Base-by-base conservation (phyloP, 805 yeast species). In the Yarrowia sp. region DNA sequence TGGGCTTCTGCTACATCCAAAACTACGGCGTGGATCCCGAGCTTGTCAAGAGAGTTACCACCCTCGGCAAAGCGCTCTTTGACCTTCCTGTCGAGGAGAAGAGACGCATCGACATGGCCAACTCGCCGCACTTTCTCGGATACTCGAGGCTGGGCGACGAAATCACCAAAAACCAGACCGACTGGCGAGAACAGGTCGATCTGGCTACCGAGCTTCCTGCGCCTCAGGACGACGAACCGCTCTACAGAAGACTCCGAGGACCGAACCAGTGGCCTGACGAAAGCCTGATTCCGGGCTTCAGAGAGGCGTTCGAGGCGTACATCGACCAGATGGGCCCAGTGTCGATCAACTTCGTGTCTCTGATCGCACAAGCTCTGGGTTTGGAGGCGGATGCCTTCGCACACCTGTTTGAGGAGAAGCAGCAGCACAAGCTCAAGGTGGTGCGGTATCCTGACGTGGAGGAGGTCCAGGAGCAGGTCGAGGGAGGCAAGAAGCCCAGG, bases 151-250 rank as follows among this genome's bases (percentile, higher is more conserved):
- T 58, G 3, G 62, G 62, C 7, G 53, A 58, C 33, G 62, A 58
- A 58, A 32, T 58, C 41, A 58, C 62, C 3, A 31, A 41, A 16
- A 33, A 31, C 32, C 33, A 58, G 18, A 44, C 42, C 2, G 62
- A 58, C 27, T 58, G 62, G 62, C 39, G 62, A 8, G 62, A 58
- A 33, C 62, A 58, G 27, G 24, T 33, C 32, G 62, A 58, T 32
- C 42, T 58, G 18, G 68, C 66, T 4, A 65, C 68, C 10, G 68
- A 66, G 29, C 46, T 66, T 22, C 67, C 67, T 9, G 62, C 65
- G 3, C 67, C 67, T 2, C 61, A 41, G 1, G 32, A 36, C 6
- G 58, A 62, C 22, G 68, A 65, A 32, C 68, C 68, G 4, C 31
- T 58, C 13, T 58, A 58, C 14, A 21, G 62, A 42, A 29, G 53